A percentile compares a stretch with the other conserved stretches of the same genome.
phyloP scores from a whole-genome alignment of 768 basidiomycete genomes.

The Lentinula detonsa region DNA sequence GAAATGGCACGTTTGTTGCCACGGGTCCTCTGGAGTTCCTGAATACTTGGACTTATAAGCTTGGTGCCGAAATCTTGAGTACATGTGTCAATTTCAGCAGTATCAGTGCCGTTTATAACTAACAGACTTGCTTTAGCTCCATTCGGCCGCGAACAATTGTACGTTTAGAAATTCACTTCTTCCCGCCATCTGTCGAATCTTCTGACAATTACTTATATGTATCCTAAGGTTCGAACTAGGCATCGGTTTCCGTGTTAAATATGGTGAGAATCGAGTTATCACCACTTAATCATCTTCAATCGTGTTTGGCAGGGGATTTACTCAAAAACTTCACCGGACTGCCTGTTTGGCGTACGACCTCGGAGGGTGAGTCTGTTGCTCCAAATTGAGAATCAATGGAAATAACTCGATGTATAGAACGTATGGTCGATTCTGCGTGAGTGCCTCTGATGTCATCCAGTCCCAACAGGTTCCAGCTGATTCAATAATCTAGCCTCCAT shows the following conservation, averaged over 20 bases:
- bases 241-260: slow-evolving; percentile 55
- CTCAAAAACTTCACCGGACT: slow-evolving; percentile 38
- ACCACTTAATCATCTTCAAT: background rate
- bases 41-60: slow-evolving; percentile 70
- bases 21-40: slow-evolving; percentile 59
- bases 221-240: slow-evolving; percentile 39
- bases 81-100: background rate
- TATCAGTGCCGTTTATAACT: background rate
- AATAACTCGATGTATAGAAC: slow-evolving; percentile 22
- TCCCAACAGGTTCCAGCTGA: background rate
- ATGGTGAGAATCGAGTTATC: slow-evolving; percentile 38
- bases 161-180: slow-evolving; percentile 12
- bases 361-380: slow-evolving; percentile 32
- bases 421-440: slow-evolving; percentile 46
- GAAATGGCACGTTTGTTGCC: slow-evolving; percentile 36
- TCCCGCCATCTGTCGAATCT: background rate
- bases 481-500: slow-evolving; percentile 23
- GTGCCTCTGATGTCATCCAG: slow-evolving; percentile 4
- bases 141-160: slow-evolving; percentile 70
- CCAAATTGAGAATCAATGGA: background rate
- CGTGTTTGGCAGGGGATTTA: slow-evolving; percentile 18
- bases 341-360: slow-evolving; percentile 62
- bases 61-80: slow-evolving; percentile 63
- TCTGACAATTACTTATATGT: background rate
- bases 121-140: slow-evolving; percentile 34